Evolutionary conservation across 2,329 filamentous ascomycete genomes (phyloP).

Genomic region (Aspergillus oerlinghausenensis): DNA sequence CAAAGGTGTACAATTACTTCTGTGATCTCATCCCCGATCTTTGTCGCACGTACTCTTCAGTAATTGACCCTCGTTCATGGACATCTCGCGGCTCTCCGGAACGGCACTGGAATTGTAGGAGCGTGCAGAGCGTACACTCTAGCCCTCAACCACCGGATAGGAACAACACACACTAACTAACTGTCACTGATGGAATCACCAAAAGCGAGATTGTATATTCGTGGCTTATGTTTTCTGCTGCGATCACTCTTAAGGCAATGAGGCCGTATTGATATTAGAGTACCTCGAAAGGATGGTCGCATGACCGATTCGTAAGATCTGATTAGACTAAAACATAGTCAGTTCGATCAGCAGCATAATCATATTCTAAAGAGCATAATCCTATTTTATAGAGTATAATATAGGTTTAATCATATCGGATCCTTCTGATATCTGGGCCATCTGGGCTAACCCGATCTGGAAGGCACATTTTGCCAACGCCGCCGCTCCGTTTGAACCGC

Average conservation of each 20-base stretch:
- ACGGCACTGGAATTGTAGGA: not conserved
- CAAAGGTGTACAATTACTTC: slow-evolving; percentile 37
- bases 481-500: slow-evolving; percentile 14
- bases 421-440: slow-evolving; percentile 2
- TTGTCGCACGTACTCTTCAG: not conserved
- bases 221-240: not conserved
- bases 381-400: not conserved
- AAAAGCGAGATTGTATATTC: not conserved
- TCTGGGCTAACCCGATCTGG: slow-evolving; percentile 24
- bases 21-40: not conserved
- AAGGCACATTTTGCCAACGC: slow-evolving; percentile 20
- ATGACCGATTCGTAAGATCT: not conserved
- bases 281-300: not conserved
- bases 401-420: no score
- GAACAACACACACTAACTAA: not conserved
- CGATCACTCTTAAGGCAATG: not conserved
- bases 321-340: not conserved
- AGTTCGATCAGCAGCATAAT: not conserved
- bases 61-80: not conserved
- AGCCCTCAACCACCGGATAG: not conserved
- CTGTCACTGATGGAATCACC: not conserved
- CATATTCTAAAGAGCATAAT: not conserved
- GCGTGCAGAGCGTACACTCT: not conserved
- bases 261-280: not conserved
- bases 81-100: not conserved